phyloP scores from a whole-genome alignment of 257 asterid species.

The Euphrasia confusa region DNA sequence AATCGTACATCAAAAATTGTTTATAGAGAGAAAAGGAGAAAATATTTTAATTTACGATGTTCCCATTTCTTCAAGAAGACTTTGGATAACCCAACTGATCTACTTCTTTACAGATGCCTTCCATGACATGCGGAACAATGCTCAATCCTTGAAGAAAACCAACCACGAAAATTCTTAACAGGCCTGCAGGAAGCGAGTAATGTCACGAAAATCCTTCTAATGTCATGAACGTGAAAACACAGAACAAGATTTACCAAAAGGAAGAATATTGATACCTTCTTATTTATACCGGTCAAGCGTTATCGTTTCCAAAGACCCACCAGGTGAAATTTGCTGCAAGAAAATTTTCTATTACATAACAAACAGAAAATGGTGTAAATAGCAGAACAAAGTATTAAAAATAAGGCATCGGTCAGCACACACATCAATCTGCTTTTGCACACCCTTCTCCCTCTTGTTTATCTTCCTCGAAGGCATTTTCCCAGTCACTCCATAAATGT shows the following conservation, averaged over 20 bases:
- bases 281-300: slow-evolving; percentile 1
- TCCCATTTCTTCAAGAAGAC: neutral
- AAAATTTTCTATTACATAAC: neutral
- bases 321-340: slow-evolving; percentile 1
- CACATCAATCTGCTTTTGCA: slow-evolving; percentile 3
- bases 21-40: too few species aligned
- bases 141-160: neutral
- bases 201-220: neutral
- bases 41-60: neutral
- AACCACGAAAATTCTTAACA: slow-evolving; percentile 1
- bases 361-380: neutral
- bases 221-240: neutral
- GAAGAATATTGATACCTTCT: neutral
- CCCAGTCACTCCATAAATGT: neutral
- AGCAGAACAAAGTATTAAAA: neutral
- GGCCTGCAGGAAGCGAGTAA: slow-evolving; percentile 10
- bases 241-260: neutral
- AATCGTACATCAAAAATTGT: too few species aligned
- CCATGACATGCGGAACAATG: too few species aligned
- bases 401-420: neutral
- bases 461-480: slow-evolving; percentile 1
- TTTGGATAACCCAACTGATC: neutral
- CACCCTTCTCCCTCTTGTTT: neutral
- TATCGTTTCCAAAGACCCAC: neutral
- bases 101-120: slow-evolving; percentile 2